Evolutionary conservation across 2,329 filamentous ascomycete species (phyloP).

Genomic region (Aspergillus spinulosporus): DNA sequence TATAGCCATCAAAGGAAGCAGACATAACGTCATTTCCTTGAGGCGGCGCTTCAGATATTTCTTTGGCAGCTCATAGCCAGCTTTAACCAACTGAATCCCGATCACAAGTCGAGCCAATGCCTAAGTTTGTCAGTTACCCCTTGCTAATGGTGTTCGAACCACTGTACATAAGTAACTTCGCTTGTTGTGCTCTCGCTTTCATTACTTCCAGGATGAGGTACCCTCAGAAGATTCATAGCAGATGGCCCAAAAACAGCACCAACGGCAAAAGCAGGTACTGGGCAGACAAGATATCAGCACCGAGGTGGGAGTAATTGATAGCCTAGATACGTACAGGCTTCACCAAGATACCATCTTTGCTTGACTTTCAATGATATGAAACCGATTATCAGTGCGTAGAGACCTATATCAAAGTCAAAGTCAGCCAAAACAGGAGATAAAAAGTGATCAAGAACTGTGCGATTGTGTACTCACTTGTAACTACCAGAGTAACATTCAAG

Average conservation of each 20-base stretch:
- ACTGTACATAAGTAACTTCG: slow-evolving; percentile 45
- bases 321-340: slow-evolving; percentile 39
- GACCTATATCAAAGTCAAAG: slow-evolving; percentile 22
- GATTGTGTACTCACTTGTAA: slow-evolving; percentile 30
- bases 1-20: slow-evolving; percentile 62
- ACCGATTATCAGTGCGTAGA: slow-evolving; percentile 36
- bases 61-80: slow-evolving; percentile 62
- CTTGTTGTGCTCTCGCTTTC: slow-evolving; percentile 33
- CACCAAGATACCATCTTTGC: slow-evolving; percentile 42
- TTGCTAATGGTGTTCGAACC: not conserved
- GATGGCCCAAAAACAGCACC: slow-evolving; percentile 59
- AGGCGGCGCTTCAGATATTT: slow-evolving; percentile 54
- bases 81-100: slow-evolving; percentile 63
- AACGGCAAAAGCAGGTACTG: slow-evolving; percentile 58
- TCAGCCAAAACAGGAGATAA: slow-evolving; percentile 8
- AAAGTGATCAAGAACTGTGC: not conserved
- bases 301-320: not conserved
- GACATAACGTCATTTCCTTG: slow-evolving; percentile 56
- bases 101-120: slow-evolving; percentile 59
- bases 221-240: slow-evolving; percentile 54
- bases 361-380: slow-evolving; percentile 40
- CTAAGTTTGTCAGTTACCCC: slow-evolving; percentile 33
- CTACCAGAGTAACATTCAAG: slow-evolving; percentile 37
- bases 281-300: not conserved
- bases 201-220: slow-evolving; percentile 32